phyloP scores from a whole-genome alignment of 2,329 filamentous ascomycete genomes.

The Apiospora marii region DNA sequence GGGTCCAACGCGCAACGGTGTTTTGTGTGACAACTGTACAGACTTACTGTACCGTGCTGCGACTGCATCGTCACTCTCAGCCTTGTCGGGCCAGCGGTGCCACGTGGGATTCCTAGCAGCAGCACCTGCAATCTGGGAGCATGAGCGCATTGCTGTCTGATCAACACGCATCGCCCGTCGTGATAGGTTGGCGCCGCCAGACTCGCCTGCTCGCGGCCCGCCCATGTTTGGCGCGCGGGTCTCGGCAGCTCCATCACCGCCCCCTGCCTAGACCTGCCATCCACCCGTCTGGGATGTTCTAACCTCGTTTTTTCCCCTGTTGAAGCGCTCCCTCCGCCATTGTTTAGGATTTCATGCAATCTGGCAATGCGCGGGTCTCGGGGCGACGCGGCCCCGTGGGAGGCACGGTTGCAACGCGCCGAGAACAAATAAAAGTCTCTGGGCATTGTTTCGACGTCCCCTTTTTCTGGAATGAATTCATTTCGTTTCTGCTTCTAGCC shows the following conservation, averaged over 20 bases:
- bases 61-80: not conserved
- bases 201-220: not conserved
- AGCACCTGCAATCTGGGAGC: not conserved
- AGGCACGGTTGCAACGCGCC: not conserved
- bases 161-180: not conserved
- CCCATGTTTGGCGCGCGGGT: slow-evolving; percentile 9
- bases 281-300: not conserved
- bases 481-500: not conserved
- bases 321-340: not conserved
- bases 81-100: not conserved
- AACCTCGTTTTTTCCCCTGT: not conserved
- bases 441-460: not conserved
- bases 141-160: not conserved
- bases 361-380: not conserved
- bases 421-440: not conserved
- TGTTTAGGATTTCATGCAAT: not conserved
- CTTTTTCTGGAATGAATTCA: not conserved
- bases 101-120: not conserved
- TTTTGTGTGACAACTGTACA: slow-evolving; percentile 6
- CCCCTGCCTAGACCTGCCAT: not conserved
- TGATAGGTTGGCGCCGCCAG: not conserved
- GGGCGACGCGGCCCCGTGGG: not conserved
- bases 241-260: not conserved
- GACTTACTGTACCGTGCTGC: not conserved
- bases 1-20: not conserved